Conservation (phyloP, 2,329 filamentous ascomycete genomes). For the Hypoxylon sp. region DNA sequence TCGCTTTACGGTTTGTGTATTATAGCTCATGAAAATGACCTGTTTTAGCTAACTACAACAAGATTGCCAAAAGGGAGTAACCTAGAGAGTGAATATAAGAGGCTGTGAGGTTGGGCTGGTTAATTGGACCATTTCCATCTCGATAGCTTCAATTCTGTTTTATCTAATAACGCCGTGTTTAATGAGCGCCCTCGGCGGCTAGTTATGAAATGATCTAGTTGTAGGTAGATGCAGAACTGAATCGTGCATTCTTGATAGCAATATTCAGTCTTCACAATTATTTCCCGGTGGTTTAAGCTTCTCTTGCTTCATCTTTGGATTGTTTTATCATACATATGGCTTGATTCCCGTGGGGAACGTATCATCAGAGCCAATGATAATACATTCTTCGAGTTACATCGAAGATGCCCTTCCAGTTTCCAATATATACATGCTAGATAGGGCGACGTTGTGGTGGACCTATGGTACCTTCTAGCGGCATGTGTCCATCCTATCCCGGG, state of each 20-base stretch:
- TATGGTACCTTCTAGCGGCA: not conserved
- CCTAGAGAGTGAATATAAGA: not conserved
- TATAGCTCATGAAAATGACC: not conserved
- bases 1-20: not conserved
- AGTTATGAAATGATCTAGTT: not conserved
- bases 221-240: not conserved
- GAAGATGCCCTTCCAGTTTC: constrained; percentile 15
- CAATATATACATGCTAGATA: constrained; percentile 22
- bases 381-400: constrained; percentile 17
- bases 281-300: not conserved
- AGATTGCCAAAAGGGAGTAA: not conserved
- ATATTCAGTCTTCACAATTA: not conserved
- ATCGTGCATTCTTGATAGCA: not conserved
- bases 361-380: constrained; percentile 3
- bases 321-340: constrained; percentile 24
- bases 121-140: not conserved
- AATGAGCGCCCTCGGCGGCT: not conserved
- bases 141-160: not conserved
- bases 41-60: not conserved
- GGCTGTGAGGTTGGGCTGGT: not conserved
- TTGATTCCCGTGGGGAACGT: not conserved
- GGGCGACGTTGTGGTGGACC: constrained; percentile 6
- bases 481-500: not conserved
- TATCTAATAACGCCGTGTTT: not conserved
- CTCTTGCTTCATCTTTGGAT: constrained; percentile 6